phyloP scores from a whole-genome alignment of 202 grass and related monocot species.

The Setaria viridis region DNA sequence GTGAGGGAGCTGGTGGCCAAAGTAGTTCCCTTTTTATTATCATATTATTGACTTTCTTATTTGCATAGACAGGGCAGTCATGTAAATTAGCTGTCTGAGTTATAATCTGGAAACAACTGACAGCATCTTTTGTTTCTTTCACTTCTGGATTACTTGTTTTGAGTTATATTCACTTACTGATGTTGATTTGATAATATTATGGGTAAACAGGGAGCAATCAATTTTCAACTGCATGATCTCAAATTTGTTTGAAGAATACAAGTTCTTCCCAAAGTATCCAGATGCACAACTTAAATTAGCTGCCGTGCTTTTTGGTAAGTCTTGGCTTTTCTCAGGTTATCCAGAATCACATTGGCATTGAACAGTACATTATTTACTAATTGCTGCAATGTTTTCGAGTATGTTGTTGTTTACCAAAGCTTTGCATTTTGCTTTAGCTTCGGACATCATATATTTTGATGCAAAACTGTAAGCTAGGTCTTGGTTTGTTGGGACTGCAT shows the following conservation, averaged over 20 bases:
- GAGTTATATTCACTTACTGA: slow-evolving; percentile 19
- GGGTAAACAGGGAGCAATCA: slow-evolving; percentile 59
- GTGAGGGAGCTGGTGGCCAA: not conserved
- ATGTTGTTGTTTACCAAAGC: slow-evolving; percentile 23
- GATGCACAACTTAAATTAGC: slow-evolving; percentile 86
- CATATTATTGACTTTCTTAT: not conserved
- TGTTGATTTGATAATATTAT: slow-evolving; percentile 25
- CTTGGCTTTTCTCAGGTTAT: slow-evolving; percentile 32
- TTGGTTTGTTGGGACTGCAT: not conserved
- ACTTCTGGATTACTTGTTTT: not conserved
- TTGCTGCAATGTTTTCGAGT: slow-evolving; percentile 2
- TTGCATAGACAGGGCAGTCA: not conserved
- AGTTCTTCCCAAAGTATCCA: slow-evolving; percentile 96
- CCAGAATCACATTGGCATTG: slow-evolving; percentile 12
- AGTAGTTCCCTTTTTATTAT: slow-evolving; percentile 1
- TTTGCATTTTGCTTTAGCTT: slow-evolving; percentile 25
- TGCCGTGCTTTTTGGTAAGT: slow-evolving; percentile 90
- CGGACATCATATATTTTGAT: slow-evolving; percentile 2
- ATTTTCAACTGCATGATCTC: slow-evolving; percentile 89
- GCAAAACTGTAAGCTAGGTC: slow-evolving; percentile 9
- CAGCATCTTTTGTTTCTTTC: slow-evolving; percentile 8
- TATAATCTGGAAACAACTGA: not conserved
- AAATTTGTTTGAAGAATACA: slow-evolving; percentile 97
- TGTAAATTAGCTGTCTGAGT: slow-evolving; percentile 33
- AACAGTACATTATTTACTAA: slow-evolving; percentile 23